Percentiles rank a stretch among this genome's conserved stretches.
phyloP scores from a whole-genome alignment of 179 eudicot genomes.

The Beta lomatogona region DNA sequence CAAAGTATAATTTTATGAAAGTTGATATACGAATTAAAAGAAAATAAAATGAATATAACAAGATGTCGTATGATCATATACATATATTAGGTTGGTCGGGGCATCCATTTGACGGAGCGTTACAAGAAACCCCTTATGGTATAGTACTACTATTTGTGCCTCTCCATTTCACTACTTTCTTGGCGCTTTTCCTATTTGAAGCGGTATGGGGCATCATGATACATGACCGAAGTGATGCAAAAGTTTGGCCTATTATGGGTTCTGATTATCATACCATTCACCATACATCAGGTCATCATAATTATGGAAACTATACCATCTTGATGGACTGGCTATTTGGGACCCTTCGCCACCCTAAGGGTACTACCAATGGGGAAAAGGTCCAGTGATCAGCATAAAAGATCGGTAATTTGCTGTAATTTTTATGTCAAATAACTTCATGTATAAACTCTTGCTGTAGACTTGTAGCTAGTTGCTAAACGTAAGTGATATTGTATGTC shows the following conservation, averaged over 20 bases:
- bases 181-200: conserved; percentile 10
- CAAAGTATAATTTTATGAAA: too few relatives aligned
- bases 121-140: conserved; percentile 10
- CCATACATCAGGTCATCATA: conserved; percentile 13
- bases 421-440: background rate
- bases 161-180: background rate
- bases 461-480: too few relatives aligned
- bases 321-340: conserved; percentile 24
- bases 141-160: conserved; percentile 9
- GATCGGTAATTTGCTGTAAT: background rate
- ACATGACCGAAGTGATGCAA: conserved; percentile 16
- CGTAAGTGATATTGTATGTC: too few relatives aligned
- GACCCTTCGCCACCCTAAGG: conserved; percentile 13
- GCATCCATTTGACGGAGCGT: conserved; percentile 25
- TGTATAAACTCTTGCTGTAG: background rate
- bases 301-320: conserved; percentile 19
- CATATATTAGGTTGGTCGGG: conserved; percentile 19
- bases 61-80: background rate
- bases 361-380: background rate
- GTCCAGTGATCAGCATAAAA: background rate
- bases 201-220: conserved; percentile 19
- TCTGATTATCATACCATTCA: conserved; percentile 28
- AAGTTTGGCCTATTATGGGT: conserved; percentile 27
- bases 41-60: too few relatives aligned
- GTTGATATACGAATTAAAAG: too few relatives aligned